Evolutionary conservation across 2,329 filamentous ascomycete species (phyloP).

Genomic region (Colletotrichum sp.): DNA sequence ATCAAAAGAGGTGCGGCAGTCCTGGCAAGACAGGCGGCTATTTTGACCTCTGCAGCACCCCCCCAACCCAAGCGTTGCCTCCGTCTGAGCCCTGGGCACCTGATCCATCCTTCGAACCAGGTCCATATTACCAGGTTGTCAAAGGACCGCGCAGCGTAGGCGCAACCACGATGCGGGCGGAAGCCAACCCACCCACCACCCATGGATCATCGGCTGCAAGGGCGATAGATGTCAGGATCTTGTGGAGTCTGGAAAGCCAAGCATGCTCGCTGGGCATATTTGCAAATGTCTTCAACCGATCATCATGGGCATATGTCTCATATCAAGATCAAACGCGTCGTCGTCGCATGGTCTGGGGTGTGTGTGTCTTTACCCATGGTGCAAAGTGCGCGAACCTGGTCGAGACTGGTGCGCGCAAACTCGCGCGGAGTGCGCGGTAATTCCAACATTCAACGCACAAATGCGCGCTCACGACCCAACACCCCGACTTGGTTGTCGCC

Average conservation of each 20-base stretch:
- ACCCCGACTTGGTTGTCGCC: neutral
- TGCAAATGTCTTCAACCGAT: neutral
- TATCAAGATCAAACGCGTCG: neutral
- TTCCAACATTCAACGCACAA: neutral
- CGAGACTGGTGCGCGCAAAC: neutral
- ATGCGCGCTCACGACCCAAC: neutral
- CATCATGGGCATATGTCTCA: neutral
- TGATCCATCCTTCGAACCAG: neutral
- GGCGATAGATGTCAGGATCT: neutral
- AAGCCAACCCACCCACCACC: neutral
- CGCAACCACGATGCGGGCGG: neutral
- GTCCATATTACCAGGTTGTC: neutral
- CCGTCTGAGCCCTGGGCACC: neutral
- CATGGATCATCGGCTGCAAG: neutral
- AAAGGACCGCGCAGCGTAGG: neutral
- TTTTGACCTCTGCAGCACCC: neutral
- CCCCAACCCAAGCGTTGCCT: neutral
- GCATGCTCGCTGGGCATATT: neutral
- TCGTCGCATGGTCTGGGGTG: neutral
- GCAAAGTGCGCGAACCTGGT: neutral
- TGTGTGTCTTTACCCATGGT: neutral
- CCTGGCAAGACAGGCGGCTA: neutral
- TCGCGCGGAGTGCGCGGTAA: conserved; percentile 2
- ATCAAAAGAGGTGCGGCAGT: neutral
- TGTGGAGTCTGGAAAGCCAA: neutral